Evolutionary conservation across 371 early-diverging fungal genomes (phyloP).

Genomic region (Apophysomyces sp.): DNA sequence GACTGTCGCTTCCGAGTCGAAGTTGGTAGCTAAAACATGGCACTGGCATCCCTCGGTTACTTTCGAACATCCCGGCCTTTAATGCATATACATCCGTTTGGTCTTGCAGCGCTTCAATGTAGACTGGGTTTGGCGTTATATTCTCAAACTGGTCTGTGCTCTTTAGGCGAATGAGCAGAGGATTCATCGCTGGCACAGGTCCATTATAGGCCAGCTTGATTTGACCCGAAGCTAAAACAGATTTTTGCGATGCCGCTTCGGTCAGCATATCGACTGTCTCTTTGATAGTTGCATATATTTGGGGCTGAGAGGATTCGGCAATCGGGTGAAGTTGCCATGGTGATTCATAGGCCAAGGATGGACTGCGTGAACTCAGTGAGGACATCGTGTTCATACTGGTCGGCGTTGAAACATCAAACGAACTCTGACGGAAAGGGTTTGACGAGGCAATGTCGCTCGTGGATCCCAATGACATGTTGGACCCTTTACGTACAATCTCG

Average conservation of each 20-base stretch:
- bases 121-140: constrained; percentile 7
- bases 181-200: constrained; percentile 2
- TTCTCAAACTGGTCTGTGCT: not conserved
- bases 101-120: constrained; percentile 12
- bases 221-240: constrained; percentile 4
- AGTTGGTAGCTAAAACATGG: constrained; percentile 15
- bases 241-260: not conserved
- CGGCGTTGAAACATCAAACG: constrained; percentile 15
- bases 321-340: constrained; percentile 9
- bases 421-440: constrained; percentile 22
- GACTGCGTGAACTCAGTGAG: constrained; percentile 12
- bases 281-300: constrained; percentile 14
- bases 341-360: constrained; percentile 12
- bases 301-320: constrained; percentile 12
- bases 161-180: constrained; percentile 8
- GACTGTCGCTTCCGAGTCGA: not conserved
- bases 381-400: constrained; percentile 8
- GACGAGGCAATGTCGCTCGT: constrained; percentile 10
- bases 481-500: not conserved
- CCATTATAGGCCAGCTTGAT: constrained; percentile 21
- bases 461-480: constrained; percentile 7
- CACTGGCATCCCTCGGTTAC: constrained; percentile 12
- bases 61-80: constrained; percentile 11
- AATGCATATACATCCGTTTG: constrained; percentile 11
- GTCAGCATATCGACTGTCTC: constrained; percentile 3